Base-by-base conservation (phyloP, 2,329 filamentous ascomycete genomes). In the Chlorencoelia australis region DNA sequence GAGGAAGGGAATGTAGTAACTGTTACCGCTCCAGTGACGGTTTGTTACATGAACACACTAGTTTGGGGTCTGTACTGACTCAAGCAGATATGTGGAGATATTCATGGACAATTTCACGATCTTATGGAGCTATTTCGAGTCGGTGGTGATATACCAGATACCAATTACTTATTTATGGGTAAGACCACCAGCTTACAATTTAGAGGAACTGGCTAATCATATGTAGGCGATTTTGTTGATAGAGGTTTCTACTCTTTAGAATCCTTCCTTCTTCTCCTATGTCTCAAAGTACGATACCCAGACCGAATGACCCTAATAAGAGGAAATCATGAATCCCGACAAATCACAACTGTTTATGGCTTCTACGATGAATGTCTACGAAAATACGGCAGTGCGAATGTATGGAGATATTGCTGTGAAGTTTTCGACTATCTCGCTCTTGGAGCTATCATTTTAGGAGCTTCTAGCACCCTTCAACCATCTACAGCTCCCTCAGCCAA, bases 351-450 rank as follows among this genome's bases (percentile, higher is more conserved):
- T 4, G 89, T 96, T 10, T 96, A 96, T 59, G 89, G 89, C 44
- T 96, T 96, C 66, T 96, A 96, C 65, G 89, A 96, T 56, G 89
- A 96, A 64, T 96, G 89, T 55, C 69, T 95, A 45, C 73, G 89
- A 36, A 96, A 96, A 63, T 96, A 96, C 55, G 89, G 89, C 42
- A 94, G 82, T 56, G 88, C 89, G 24, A 96, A 95, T 52, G 89
- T 96, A 1, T 96, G 89, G 89, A 74, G 85, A 37, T 89, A 95
- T 57, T 98, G 88, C 66, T 95, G 88, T 63, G 91, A 98, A 53
- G 83, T 96, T 4, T 98, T 98, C 57, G 89, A 98, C 63, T 96
- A 95, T 59, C 76, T 98, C 91, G 89, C 91, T 48, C 75, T 98
- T 46, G 94, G 89, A 46, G 91, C 91, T 49, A 79, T 98, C 55